Evolutionary conservation across 2,329 filamentous ascomycete species (phyloP).

Genomic region (Fusarium brachygibbosum): DNA sequence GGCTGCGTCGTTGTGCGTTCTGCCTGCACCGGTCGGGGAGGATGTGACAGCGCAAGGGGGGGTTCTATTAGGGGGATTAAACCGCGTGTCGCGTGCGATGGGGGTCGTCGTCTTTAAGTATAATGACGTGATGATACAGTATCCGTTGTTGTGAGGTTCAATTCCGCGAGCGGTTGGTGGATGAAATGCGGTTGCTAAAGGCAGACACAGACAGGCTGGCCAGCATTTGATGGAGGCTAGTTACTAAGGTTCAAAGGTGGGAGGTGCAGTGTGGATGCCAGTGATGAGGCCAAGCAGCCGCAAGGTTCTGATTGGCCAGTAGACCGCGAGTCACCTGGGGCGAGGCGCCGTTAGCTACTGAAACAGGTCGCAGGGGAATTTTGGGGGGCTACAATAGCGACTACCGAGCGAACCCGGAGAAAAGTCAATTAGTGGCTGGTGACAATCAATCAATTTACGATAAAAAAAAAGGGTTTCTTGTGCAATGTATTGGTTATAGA

Average conservation of each 20-base stretch:
- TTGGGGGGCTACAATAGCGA: slow-evolving; percentile 7
- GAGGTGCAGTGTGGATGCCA: slow-evolving; percentile 32
- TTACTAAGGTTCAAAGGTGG: slow-evolving; percentile 43
- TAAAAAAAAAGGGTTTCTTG: neutral
- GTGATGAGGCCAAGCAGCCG: slow-evolving; percentile 42
- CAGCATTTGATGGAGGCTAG: slow-evolving; percentile 30
- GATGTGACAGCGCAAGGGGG: slow-evolving; percentile 28
- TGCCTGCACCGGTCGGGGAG: slow-evolving; percentile 24
- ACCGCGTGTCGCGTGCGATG: slow-evolving; percentile 35
- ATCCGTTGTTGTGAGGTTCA: slow-evolving; percentile 32
- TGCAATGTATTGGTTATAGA: neutral
- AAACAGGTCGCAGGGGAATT: slow-evolving; percentile 20
- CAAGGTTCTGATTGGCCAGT: slow-evolving; percentile 44
- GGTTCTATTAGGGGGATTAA: slow-evolving; percentile 24
- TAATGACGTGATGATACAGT: slow-evolving; percentile 24
- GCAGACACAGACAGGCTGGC: slow-evolving; percentile 35
- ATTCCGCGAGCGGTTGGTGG: slow-evolving; percentile 40
- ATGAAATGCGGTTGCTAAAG: slow-evolving; percentile 42
- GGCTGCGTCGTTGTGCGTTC: slow-evolving; percentile 31
- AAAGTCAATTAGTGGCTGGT: neutral
- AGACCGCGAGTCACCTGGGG: slow-evolving; percentile 35
- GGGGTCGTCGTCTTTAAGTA: slow-evolving; percentile 23
- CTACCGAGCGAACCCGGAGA: neutral
- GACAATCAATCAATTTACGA: neutral
- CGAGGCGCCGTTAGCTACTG: slow-evolving; percentile 43